Base-by-base conservation (phyloP, 495 filamentous ascomycete species). In the Jackrogersella minutella region DNA sequence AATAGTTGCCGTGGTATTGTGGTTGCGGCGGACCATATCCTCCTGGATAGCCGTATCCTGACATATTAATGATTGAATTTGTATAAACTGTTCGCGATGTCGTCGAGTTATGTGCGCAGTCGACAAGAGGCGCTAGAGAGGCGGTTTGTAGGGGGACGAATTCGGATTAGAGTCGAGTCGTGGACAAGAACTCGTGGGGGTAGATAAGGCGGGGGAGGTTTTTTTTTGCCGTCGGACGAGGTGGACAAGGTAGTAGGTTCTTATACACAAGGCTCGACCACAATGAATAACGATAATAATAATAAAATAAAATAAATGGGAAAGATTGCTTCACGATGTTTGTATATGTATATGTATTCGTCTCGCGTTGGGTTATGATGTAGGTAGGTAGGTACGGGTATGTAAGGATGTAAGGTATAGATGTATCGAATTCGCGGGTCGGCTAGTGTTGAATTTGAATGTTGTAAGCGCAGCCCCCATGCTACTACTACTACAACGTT, bases 21-120 rank as follows among this genome's bases (percentile, higher is more conserved):
- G 76, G 77, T 50, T 76, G 77, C 51, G 77, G 74, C 60, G 75
- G 77, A 63, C 71, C 75, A 43, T 79, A 80, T 69, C 77, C 78
- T 47, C 79, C 68, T 39, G 73, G 74, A 41, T 80, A 81, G 36
- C 74, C 72, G 65, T 77, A 73, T 57, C 76, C 76, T 46, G 79
- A 78, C 72, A 70, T 78, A 74, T 73, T 78, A 75, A 71, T 59
- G 66, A 68, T 8, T 58, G 64, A 67, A 68, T 9, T 53, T 59
- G 63, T 52, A 54, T 44, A 21, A 2, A 3, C 19, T 34, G 30
- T 56, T 62, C 16, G 50, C 56, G 46, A 59, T 57, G 26, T 62
- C 30, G 53, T 58, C 31, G 39, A 49, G 53, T 26, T 37, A 37
- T 52, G 39, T 53, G 21, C 16, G 17, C 31, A 9, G 36, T 40